Percentiles rank a stretch among this genome's conserved stretches.
phyloP scores from a whole-genome alignment of 139 green algal species.

The Closterium sp. region DNA sequence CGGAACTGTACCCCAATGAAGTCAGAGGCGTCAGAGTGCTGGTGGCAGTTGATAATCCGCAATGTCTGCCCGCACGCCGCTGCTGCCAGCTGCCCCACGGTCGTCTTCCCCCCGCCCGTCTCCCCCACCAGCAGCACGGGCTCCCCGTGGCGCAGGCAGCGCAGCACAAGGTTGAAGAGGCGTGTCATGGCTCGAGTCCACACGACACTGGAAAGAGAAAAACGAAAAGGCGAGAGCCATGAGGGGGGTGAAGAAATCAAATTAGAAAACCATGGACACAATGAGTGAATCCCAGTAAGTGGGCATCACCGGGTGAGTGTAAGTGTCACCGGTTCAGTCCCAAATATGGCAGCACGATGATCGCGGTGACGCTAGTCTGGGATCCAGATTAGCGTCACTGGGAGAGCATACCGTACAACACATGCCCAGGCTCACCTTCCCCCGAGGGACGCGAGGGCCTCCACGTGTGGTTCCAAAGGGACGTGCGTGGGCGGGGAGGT shows the following conservation, averaged over 20 bases:
- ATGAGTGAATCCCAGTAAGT: too few species aligned
- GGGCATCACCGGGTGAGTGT: too few species aligned
- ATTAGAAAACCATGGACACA: too few species aligned
- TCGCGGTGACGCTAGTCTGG: too few species aligned
- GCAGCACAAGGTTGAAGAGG: slow-evolving; percentile 77
- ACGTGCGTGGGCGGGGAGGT: not conserved
- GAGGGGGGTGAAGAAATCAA: too few species aligned
- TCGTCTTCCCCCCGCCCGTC: slow-evolving; percentile 97
- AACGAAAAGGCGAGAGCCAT: not conserved
- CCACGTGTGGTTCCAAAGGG: not conserved
- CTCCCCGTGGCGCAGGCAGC: slow-evolving; percentile 75
- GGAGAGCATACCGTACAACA: too few species aligned
- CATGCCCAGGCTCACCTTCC: not conserved
- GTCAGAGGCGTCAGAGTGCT: slow-evolving; percentile 97
- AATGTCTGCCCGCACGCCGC: slow-evolving; percentile 75
- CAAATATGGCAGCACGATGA: too few species aligned
- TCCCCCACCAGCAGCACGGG: slow-evolving; percentile 94
- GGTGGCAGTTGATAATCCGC: slow-evolving; percentile 97
- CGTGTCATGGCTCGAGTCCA: slow-evolving; percentile 91
- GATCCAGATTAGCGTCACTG: too few species aligned
- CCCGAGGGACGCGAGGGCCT: not conserved
- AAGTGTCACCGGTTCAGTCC: too few species aligned
- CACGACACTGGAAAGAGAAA: slow-evolving; percentile 63
- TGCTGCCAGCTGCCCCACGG: slow-evolving; percentile 90
- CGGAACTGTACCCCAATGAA: slow-evolving; percentile 77